Evolutionary conservation across 768 basidiomycete species (phyloP), one percentile per base, ranked within the genome.

Genomic region (Lactifluus rugatus): DNA sequence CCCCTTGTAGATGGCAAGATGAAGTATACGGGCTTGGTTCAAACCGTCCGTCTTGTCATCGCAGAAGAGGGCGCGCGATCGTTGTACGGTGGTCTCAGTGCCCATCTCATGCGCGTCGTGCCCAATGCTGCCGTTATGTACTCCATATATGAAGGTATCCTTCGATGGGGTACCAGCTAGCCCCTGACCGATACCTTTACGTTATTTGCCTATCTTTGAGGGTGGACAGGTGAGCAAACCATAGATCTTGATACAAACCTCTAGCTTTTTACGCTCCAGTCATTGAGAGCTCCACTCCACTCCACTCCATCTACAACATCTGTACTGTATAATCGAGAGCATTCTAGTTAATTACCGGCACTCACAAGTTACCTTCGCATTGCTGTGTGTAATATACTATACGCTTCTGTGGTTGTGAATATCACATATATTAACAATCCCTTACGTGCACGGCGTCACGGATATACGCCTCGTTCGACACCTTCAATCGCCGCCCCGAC

Each of bases 41-140:
- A 96, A 68, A 95, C 94, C 0, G 72, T 98, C 36, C 81, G 79
- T 21, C 79, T 93, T 5, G 83, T 99, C 58, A 78, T 95, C 41
- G 82, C 81, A 3, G 96, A 99, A 69, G 96, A 99, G 69, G 96
- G 93, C 25, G 82, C 82, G 2, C 78, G 83, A 42, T 83, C 88
- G 4, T 69, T 98, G 19, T 98, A 99, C 66, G 87, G 91, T 34
- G 96, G 96, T 10, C 80, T 99, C 55, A 87, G 85, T 54, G 93
- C 96, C 0, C 96, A 98, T 70, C 77, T 99, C 57, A 87, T 99
- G 81, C 85, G 96, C 50, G 93, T 97, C 57, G 90, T 99, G 3
- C 95, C 95, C 7, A 99, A 99, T 65, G 95, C 95, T 0, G 89
- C 87, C 0, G 90, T 94, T 63, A 97, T 98, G 95, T 99, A 87